phyloP scores from a whole-genome alignment of 2,329 filamentous ascomycete genomes.

The Monilinia laxa region DNA sequence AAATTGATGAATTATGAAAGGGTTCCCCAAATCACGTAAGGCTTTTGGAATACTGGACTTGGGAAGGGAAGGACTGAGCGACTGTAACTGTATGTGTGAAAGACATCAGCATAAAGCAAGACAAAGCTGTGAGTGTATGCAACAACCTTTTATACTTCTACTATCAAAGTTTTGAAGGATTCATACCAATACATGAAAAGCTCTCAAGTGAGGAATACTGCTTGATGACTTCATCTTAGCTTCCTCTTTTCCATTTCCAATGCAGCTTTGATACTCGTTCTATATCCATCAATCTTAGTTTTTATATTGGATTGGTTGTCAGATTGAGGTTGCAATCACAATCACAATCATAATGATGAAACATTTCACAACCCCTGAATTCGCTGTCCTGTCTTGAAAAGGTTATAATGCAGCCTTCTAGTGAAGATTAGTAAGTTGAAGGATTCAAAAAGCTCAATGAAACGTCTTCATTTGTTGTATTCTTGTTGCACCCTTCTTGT shows the following conservation, averaged over 20 bases:
- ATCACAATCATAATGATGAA: not conserved
- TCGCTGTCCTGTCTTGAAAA: slow-evolving; percentile 5
- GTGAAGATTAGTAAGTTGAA: not conserved
- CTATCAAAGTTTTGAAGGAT: too few relatives aligned
- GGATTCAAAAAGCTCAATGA: not conserved
- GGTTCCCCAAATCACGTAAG: not conserved
- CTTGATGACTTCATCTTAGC: not conserved
- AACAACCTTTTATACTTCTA: not conserved
- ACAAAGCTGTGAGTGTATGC: not conserved
- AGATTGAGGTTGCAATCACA: not conserved
- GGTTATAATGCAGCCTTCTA: slow-evolving; percentile 11
- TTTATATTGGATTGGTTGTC: not conserved
- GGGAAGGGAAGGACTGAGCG: not conserved
- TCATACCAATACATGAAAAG: too few relatives aligned
- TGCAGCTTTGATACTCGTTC: not conserved
- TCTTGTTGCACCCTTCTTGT: not conserved
- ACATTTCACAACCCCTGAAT: not conserved
- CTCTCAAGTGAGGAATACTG: not conserved
- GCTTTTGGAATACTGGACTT: not conserved
- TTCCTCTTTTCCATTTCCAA: not conserved
- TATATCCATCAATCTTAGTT: not conserved
- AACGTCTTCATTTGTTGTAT: too few relatives aligned
- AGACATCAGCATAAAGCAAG: too few relatives aligned
- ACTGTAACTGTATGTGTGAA: not conserved
- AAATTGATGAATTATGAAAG: not conserved